Evolutionary conservation across 345 rosid genomes (phyloP).

Genomic region (Conringia planisiliqua): DNA sequence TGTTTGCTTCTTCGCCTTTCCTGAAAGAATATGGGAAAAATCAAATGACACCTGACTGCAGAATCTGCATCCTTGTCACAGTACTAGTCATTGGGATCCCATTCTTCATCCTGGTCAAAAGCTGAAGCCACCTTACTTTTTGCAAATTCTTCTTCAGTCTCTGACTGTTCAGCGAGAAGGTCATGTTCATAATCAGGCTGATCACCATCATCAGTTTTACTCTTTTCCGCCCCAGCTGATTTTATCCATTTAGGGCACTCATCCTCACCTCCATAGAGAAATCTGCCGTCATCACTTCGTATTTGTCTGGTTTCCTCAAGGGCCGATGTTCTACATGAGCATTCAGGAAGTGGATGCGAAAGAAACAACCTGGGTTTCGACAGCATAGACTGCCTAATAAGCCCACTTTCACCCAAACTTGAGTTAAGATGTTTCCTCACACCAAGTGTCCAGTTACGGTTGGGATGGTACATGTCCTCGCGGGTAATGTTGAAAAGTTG

Average conservation of each 20-base stretch:
- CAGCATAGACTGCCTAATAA: slow-evolving; percentile 56
- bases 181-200: slow-evolving; percentile 57
- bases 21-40: slow-evolving; percentile 31
- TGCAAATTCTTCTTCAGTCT: slow-evolving; percentile 44
- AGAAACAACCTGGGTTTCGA: slow-evolving; percentile 72
- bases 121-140: slow-evolving; percentile 45
- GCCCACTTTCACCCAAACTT: slow-evolving; percentile 77
- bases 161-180: slow-evolving; percentile 43
- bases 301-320: slow-evolving; percentile 33
- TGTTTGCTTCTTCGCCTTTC: slow-evolving; percentile 32
- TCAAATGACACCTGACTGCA: slow-evolving; percentile 23
- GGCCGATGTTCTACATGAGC: slow-evolving; percentile 77
- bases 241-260: slow-evolving; percentile 94
- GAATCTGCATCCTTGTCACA: slow-evolving; percentile 7
- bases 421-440: slow-evolving; percentile 78
- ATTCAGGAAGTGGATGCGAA: slow-evolving; percentile 94
- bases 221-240: slow-evolving; percentile 41
- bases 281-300: slow-evolving; percentile 42
- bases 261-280: slow-evolving; percentile 69
- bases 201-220: slow-evolving; percentile 46
- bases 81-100: slow-evolving; percentile 90
- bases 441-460: slow-evolving; percentile 65
- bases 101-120: slow-evolving; percentile 79
- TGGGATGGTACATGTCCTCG: slow-evolving; percentile 76
- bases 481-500: slow-evolving; percentile 51